Percentiles rank a stretch among this genome's conserved stretches.
phyloP scores from a whole-genome alignment of 169 alveolate genomes.

The Eimeria tenella region DNA sequence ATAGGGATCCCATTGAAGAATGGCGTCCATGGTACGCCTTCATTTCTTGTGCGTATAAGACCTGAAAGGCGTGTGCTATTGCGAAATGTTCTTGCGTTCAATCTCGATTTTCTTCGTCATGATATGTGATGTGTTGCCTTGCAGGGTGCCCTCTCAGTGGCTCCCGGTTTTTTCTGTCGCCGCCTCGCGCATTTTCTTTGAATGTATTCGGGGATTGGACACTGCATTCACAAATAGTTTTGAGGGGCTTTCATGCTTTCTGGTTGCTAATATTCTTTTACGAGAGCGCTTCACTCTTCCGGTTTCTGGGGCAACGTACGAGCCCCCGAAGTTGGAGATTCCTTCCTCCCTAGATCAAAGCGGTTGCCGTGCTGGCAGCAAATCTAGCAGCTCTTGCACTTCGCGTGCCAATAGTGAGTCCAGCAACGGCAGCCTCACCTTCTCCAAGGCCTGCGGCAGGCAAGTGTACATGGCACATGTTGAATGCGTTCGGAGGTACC shows the following conservation, averaged over 20 bases:
- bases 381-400: not conserved
- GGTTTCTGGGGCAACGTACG: constrained; percentile 53
- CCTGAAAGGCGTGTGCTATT: no score
- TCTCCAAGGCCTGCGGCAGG: constrained; percentile 50
- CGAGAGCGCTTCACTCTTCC: constrained; percentile 33
- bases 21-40: no score
- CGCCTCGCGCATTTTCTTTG: constrained; percentile 61
- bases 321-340: constrained; percentile 26
- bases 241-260: constrained; percentile 52
- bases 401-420: no score
- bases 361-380: not conserved
- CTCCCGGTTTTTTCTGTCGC: constrained; percentile 14
- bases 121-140: not conserved
- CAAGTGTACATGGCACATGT: constrained; percentile 42
- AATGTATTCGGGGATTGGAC: constrained; percentile 50
- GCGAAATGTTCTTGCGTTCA: no score
- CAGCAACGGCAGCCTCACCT: not conserved
- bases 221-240: constrained; percentile 1
- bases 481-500: constrained; percentile 52
- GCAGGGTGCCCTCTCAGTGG: constrained; percentile 56
- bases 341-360: not conserved
- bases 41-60: no score
- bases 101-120: not conserved
- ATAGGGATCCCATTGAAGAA: no score
- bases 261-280: constrained; percentile 43